Evolutionary conservation across 805 yeast genomes (phyloP), one percentile per base, ranked within the genome.

Genomic region (Ogataea paraovalis): DNA sequence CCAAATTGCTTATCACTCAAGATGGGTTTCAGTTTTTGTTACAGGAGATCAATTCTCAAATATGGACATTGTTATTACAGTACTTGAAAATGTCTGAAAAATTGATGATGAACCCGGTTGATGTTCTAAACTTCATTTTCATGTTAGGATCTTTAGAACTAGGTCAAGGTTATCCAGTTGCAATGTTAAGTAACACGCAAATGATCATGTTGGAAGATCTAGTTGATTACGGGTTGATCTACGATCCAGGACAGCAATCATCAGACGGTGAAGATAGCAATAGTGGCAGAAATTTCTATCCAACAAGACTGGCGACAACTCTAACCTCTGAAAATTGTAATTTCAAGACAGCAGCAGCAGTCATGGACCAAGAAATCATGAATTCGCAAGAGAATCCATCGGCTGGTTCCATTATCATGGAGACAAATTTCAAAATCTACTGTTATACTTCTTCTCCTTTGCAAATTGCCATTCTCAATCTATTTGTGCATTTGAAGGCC

Each of bases 371-470:
- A 53, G 87, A 87, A 8, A 72, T 82, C 33, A 70, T 68, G 14
- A 66, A 62, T 14, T 57, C 62, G 3, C 46, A 69, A 41, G 43
- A 30, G 16, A 7, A 9, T 12, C 1, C 43, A 18, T 7, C 16
- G n/a, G 23, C 23, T 13, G 97, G 97, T 1, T 81, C 94, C 18
- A 75, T 94, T 46, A 87, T 94, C 49, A 74, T 94, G 34, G 99
- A 94, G 65, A 94, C 99, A 0, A 94, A 94, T 67, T 94, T 89
- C 73, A 87, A 94, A 61, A 62, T 94, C 4, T 94, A 94, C 59
- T 92, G 97, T 40, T 91, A 91, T 63, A 89, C 97, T 2, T 85
- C 88, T 52, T 89, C 97, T 1, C 97, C 98, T 1, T 71, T 94
- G 47, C 98, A 94, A 66, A 91, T 92, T 55, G 97, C 98, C 10